Conservation (phyloP, 805 yeast species). For the Komagataella ulmi region DNA sequence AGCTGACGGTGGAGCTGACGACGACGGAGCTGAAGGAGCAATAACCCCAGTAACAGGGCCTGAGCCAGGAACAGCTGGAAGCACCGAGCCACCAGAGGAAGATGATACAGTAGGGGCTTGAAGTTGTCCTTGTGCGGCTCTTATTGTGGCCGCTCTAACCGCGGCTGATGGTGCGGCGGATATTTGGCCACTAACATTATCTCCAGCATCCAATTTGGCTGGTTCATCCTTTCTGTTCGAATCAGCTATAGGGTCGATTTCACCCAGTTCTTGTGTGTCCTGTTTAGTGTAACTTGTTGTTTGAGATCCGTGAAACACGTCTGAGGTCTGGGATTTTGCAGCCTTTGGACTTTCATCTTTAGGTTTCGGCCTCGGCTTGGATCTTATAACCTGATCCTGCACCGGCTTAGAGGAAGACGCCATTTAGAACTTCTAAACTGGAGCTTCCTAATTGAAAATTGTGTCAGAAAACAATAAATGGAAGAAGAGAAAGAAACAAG, state of each 20-base stretch:
- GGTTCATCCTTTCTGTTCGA: background rate
- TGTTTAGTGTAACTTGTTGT: background rate
- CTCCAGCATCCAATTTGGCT: background rate
- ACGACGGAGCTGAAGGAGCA: background rate
- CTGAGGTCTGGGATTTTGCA: background rate
- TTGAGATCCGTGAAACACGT: background rate
- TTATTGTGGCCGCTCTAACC: background rate
- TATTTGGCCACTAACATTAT: background rate
- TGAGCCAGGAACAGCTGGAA: background rate
- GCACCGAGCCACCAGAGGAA: background rate
- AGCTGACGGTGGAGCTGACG: background rate
- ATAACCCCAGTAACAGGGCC: background rate
- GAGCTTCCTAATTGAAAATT: background rate
- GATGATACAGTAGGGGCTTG: background rate
- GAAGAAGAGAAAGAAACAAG: background rate
- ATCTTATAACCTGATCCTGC: background rate
- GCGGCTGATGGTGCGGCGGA: background rate
- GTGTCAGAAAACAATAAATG: background rate
- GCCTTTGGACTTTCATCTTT: background rate
- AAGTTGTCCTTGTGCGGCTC: background rate
- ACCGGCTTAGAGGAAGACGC: background rate
- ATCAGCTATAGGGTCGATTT: background rate
- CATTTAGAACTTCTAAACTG: background rate
- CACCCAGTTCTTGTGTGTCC: background rate
- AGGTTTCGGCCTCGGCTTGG: background rate